These are phyloP conservation scores for Chrysanthemum makinoi DNA, from an alignment of 129 eudicot species.

Conservation along the genomic window DNA sequence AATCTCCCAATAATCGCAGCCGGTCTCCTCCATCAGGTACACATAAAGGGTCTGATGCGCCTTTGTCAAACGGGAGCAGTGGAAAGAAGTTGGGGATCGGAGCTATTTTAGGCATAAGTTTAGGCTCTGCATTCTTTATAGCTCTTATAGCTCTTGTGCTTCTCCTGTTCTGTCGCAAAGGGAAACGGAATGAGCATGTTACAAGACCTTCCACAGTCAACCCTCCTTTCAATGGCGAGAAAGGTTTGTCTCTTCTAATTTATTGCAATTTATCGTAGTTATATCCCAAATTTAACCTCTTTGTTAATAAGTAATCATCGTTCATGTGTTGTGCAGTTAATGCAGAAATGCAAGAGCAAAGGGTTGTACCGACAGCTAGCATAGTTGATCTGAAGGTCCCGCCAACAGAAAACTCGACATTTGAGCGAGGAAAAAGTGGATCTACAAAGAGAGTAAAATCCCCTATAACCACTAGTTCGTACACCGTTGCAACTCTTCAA, in stretches of 20 bases:
- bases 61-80: slow-evolving; percentile 31
- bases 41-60: slow-evolving; percentile 41
- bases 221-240: slow-evolving; percentile 48
- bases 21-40: slow-evolving; percentile 46
- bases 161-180: slow-evolving; percentile 51
- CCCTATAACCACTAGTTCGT: slow-evolving; percentile 81
- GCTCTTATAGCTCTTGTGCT: slow-evolving; percentile 50
- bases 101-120: slow-evolving; percentile 66
- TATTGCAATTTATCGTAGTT: neutral
- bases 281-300: neutral
- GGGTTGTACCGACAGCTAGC: slow-evolving; percentile 50
- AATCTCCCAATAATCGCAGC: slow-evolving; percentile 44
- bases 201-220: slow-evolving; percentile 48
- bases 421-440: slow-evolving; percentile 72
- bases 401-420: slow-evolving; percentile 51
- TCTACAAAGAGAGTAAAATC: slow-evolving; percentile 73
- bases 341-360: slow-evolving; percentile 79
- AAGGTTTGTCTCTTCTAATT: slow-evolving; percentile 40
- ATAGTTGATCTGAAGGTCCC: slow-evolving; percentile 58
- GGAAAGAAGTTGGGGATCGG: slow-evolving; percentile 51
- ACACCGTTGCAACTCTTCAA: slow-evolving; percentile 94
- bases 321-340: slow-evolving; percentile 40
- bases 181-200: slow-evolving; percentile 46
- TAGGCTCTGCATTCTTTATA: slow-evolving; percentile 53
- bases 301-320: neutral